phyloP scores from a whole-genome alignment of 768 basidiomycete genomes.

The Leccinum rimulosum region DNA sequence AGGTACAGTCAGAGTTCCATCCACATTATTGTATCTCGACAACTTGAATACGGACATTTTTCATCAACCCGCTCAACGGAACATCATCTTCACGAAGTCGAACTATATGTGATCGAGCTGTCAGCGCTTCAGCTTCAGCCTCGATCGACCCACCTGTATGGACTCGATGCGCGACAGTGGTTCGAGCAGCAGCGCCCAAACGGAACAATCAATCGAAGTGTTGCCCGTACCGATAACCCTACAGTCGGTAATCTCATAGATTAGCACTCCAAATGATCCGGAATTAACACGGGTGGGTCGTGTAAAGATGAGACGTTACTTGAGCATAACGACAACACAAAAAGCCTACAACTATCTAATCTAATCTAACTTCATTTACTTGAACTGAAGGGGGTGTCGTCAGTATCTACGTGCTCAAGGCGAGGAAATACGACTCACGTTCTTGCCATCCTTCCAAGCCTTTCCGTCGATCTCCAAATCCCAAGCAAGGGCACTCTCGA shows the following conservation, averaged over 20 bases:
- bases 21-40: too few species aligned
- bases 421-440: conserved; percentile 50
- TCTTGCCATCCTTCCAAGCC: conserved; percentile 90
- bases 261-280: neutral
- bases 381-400: conserved; percentile 21
- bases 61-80: too few species aligned
- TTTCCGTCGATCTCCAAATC: conserved; percentile 86
- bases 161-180: neutral
- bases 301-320: conserved; percentile 3
- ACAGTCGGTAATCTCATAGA: too few species aligned
- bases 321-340: conserved; percentile 4
- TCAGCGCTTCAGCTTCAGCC: too few species aligned
- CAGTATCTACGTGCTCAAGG: neutral
- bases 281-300: neutral
- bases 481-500: conserved; percentile 93
- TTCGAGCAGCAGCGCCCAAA: neutral
- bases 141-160: neutral
- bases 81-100: too few species aligned
- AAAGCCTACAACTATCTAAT: conserved; percentile 27
- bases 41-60: too few species aligned
- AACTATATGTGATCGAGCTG: too few species aligned
- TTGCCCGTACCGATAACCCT: too few species aligned
- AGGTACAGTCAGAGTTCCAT: neutral
- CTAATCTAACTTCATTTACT: conserved; percentile 13
- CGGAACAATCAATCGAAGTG: neutral